Evolutionary conservation across 257 asterid genomes (phyloP).

Genomic region (Eustoma russellianum): DNA sequence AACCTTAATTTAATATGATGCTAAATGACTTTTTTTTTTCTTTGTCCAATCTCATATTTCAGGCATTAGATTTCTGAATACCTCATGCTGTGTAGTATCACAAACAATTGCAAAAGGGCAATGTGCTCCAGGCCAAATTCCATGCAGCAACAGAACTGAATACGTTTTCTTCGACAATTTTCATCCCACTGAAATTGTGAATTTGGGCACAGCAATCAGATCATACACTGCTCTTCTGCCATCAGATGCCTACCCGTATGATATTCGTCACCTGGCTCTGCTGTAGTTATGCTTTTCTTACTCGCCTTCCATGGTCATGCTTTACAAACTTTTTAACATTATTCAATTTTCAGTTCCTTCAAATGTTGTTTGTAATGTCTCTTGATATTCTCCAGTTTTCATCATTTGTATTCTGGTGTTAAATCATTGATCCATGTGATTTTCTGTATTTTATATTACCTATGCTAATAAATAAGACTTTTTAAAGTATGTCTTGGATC

Average conservation of each 20-base stretch:
- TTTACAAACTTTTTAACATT: too few relatives aligned
- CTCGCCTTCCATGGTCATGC: too few relatives aligned
- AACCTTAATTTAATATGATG: too few relatives aligned
- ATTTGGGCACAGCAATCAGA: not conserved
- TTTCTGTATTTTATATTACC: too few relatives aligned
- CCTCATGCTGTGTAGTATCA: not conserved
- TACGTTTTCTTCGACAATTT: not conserved
- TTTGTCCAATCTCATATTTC: not conserved
- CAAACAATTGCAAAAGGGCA: not conserved
- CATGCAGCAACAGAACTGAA: not conserved
- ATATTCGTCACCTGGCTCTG: not conserved
- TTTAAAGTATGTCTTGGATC: too few relatives aligned
- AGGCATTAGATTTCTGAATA: not conserved
- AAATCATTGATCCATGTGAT: too few relatives aligned
- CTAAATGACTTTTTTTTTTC: not conserved
- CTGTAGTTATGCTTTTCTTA: too few relatives aligned
- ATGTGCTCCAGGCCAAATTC: not conserved
- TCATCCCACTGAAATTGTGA: not conserved
- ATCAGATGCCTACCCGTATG: not conserved
- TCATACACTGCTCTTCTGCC: not conserved
- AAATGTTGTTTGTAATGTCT: too few relatives aligned
- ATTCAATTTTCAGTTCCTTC: too few relatives aligned
- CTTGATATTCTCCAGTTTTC: too few relatives aligned
- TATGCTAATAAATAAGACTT: too few relatives aligned
- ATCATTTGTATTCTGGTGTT: too few relatives aligned